These are phyloP conservation scores for Thymus quinquecostatus DNA, from an alignment of 257 asterid genomes.

Conservation along the genomic window DNA sequence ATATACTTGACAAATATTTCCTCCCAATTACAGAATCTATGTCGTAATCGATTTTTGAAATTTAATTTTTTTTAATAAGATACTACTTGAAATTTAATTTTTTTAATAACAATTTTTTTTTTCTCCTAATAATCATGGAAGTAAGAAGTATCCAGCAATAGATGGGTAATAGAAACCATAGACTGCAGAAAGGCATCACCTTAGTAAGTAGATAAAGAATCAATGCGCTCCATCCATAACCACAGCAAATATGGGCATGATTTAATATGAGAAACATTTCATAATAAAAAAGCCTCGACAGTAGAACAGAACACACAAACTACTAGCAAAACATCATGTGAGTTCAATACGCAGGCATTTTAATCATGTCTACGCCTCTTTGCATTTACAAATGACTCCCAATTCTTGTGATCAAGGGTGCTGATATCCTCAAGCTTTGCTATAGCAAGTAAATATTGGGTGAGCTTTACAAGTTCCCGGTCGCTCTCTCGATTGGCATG, in stretches of 20 bases:
- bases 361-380: slow-evolving; percentile 77
- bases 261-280: neutral
- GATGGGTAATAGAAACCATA: neutral
- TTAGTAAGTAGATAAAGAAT: neutral
- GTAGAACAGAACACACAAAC: neutral
- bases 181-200: neutral
- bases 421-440: slow-evolving; percentile 85
- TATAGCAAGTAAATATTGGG: slow-evolving; percentile 82
- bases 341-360: slow-evolving; percentile 1
- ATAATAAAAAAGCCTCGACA: neutral
- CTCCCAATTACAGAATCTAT: no score
- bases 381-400: slow-evolving; percentile 74
- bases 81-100: no score
- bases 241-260: neutral
- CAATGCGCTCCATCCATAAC: neutral
- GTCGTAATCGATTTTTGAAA: no score
- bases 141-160: neutral
- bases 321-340: neutral
- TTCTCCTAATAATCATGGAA: no score
- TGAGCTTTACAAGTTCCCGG: slow-evolving; percentile 85
- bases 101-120: no score
- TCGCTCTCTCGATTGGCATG: slow-evolving; percentile 75
- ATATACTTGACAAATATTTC: no score
- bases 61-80: no score
- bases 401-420: slow-evolving; percentile 69